Evolutionary conservation across 192 early-diverging fungal genomes (phyloP).

Genomic region (Podochytrium sp.): DNA sequence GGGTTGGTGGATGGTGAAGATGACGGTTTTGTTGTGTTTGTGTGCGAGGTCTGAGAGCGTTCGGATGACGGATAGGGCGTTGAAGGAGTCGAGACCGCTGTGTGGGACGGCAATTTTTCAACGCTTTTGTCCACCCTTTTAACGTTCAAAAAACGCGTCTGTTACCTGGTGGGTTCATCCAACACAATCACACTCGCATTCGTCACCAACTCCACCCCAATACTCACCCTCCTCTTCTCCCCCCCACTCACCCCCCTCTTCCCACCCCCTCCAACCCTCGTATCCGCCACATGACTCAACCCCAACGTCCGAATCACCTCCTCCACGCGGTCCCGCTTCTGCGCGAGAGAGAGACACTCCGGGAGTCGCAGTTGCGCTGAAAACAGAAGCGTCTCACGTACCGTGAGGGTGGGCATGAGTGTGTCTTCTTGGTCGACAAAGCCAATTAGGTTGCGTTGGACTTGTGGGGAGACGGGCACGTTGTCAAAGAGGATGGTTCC

Average conservation of each 20-base stretch:
- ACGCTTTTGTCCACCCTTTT: no score
- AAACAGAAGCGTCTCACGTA: conserved; percentile 78
- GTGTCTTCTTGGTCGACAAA: conserved; percentile 61
- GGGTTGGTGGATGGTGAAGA: conserved; percentile 93
- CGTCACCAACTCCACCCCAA: conserved; percentile 63
- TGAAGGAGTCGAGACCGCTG: conserved; percentile 58
- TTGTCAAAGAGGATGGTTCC: conserved; percentile 45
- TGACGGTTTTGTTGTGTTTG: conserved; percentile 65
- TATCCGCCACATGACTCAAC: conserved; percentile 62
- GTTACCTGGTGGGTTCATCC: conserved; percentile 56
- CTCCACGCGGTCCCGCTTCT: conserved; percentile 66
- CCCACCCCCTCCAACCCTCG: conserved; percentile 43
- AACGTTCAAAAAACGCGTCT: neutral
- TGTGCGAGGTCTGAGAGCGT: conserved; percentile 66
- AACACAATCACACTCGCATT: conserved; percentile 54
- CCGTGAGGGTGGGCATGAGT: conserved; percentile 64
- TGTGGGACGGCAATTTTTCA: conserved; percentile 19
- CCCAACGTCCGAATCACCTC: conserved; percentile 70
- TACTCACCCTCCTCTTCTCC: conserved; percentile 64
- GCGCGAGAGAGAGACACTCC: conserved; percentile 47
- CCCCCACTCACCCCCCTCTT: conserved; percentile 57
- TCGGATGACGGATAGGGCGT: conserved; percentile 67
- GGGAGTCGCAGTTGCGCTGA: conserved; percentile 77
- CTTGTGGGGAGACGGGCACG: neutral
- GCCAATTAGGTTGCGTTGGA: conserved; percentile 40